A percentile compares a stretch with the other conserved stretches of the same genome.
phyloP scores from a whole-genome alignment of 176 grass and related monocot species.

The Puccinellia tenuiflora region DNA sequence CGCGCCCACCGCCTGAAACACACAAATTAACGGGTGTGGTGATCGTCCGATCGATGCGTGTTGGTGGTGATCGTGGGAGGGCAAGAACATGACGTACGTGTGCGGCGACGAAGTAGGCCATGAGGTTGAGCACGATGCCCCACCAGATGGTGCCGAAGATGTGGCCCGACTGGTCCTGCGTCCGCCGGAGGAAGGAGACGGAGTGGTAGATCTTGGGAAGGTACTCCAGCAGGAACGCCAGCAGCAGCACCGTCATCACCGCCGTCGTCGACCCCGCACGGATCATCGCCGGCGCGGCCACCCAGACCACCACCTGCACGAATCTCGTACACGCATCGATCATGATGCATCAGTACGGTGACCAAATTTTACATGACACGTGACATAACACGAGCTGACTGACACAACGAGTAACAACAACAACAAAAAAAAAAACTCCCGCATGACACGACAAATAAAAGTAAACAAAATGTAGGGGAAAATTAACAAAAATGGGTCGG shows the following conservation, averaged over 20 bases:
- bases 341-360: no score
- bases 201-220: conserved; percentile 87
- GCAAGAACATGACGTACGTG: conserved; percentile 53
- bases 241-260: conserved; percentile 71
- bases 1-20: conserved; percentile 71
- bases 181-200: conserved; percentile 51
- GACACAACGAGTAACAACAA: no score
- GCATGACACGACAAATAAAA: no score
- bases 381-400: no score
- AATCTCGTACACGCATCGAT: not conserved
- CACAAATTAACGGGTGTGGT: conserved; percentile 21
- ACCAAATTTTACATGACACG: no score
- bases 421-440: no score
- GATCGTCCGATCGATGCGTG: no score
- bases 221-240: conserved; percentile 73
- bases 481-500: no score
- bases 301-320: conserved; percentile 64
- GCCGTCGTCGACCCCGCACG: conserved; percentile 46
- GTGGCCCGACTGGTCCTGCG: conserved; percentile 53
- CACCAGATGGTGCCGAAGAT: conserved; percentile 91
- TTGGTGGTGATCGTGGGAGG: no score
- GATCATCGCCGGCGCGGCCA: conserved; percentile 65
- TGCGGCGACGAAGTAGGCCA: conserved; percentile 86
- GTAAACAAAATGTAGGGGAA: no score
- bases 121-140: conserved; percentile 80